phyloP scores from a whole-genome alignment of 495 filamentous ascomycete genomes.

The Parathielavia hyrcaniae region DNA sequence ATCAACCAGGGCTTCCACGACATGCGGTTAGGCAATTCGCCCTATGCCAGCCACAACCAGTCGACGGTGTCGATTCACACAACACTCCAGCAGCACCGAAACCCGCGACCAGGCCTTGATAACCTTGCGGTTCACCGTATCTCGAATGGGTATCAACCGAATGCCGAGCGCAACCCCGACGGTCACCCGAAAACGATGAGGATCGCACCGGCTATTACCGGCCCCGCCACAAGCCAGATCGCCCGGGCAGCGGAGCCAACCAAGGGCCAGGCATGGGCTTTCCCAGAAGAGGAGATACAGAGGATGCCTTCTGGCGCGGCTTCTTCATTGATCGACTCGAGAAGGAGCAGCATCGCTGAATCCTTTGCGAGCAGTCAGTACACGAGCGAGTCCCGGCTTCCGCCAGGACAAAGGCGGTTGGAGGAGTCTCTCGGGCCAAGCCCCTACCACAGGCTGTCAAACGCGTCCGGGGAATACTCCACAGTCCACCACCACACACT shows the following conservation, averaged over 20 bases:
- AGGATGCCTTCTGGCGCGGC: constrained; percentile 39
- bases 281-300: constrained; percentile 66
- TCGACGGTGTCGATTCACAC: constrained; percentile 67
- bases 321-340: constrained; percentile 56
- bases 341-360: constrained; percentile 66
- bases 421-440: constrained; percentile 49
- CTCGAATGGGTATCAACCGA: constrained; percentile 59
- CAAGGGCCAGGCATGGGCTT: constrained; percentile 75
- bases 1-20: constrained; percentile 65
- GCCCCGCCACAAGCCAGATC: constrained; percentile 68
- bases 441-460: constrained; percentile 31
- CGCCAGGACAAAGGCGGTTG: constrained; percentile 62
- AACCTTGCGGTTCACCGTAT: constrained; percentile 45
- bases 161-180: constrained; percentile 47
- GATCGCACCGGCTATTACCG: constrained; percentile 69
- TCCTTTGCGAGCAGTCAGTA: constrained; percentile 69
- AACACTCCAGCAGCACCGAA: constrained; percentile 46
- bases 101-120: constrained; percentile 42
- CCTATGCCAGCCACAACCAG: constrained; percentile 69
- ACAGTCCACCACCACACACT: constrained; percentile 65
- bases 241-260: constrained; percentile 75
- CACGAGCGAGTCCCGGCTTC: constrained; percentile 61
- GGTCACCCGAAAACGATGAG: constrained; percentile 46
- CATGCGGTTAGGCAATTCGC: constrained; percentile 59
- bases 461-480: constrained; percentile 33